These are phyloP conservation scores for Manihot esculenta DNA, from an alignment of 441 rosid genomes.

Conservation along the genomic window DNA sequence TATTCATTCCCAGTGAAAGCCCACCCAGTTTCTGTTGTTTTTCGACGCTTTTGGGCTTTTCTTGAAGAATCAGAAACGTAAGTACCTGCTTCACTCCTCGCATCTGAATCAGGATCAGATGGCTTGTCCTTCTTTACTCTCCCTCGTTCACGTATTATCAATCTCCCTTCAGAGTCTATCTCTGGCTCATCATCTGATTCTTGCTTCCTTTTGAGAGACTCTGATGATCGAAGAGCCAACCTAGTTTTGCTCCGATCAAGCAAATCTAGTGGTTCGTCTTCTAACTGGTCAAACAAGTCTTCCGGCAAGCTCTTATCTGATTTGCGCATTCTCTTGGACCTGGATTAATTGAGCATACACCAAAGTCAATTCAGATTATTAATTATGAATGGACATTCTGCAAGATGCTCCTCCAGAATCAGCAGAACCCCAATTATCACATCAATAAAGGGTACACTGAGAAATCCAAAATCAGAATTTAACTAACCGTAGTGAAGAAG, in stretches of 20 bases:
- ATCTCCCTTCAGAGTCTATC: constrained; percentile 77
- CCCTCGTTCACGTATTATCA: constrained; percentile 59
- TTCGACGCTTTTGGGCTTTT: constrained; percentile 64
- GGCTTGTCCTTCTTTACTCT: constrained; percentile 41
- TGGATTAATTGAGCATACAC: constrained; percentile 20
- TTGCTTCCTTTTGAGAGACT: constrained; percentile 49
- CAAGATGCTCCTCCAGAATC: no score
- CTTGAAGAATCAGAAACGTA: constrained; percentile 48
- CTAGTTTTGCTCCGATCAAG: constrained; percentile 79
- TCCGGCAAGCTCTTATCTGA: constrained; percentile 66
- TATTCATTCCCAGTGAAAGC: constrained; percentile 89
- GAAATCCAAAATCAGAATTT: neutral
- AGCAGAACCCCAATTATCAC: neutral
- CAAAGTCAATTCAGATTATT: constrained; percentile 12
- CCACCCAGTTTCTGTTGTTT: constrained; percentile 74
- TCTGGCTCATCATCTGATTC: constrained; percentile 85
- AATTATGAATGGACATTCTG: neutral
- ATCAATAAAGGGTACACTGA: neutral
- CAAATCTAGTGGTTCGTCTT: constrained; percentile 90
- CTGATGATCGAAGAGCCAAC: constrained; percentile 67
- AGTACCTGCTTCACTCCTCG: constrained; percentile 60
- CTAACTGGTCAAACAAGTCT: constrained; percentile 64
- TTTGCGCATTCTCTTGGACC: constrained; percentile 54
- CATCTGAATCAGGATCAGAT: constrained; percentile 47
- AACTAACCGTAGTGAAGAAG: constrained; percentile 51